Percentiles rank a stretch among this genome's conserved stretches.
phyloP scores from a whole-genome alignment of 129 eudicot species.

The Artemisia tridentata region DNA sequence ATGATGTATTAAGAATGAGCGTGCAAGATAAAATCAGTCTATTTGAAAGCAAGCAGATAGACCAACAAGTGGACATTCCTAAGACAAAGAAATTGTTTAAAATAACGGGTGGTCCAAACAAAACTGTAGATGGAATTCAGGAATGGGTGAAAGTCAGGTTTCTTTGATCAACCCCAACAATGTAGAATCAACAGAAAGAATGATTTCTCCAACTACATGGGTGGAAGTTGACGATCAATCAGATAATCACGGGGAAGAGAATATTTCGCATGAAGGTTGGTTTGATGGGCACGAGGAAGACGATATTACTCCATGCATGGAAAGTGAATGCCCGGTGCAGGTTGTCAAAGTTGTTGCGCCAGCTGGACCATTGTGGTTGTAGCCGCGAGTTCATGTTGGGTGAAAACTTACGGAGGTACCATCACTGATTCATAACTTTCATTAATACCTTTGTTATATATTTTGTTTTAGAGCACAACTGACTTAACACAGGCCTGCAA shows the following conservation, averaged over 20 bases:
- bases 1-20: slow-evolving; percentile 68
- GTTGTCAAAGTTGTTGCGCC: too few relatives aligned
- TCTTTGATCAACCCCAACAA: slow-evolving; percentile 20
- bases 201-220: slow-evolving; percentile 82
- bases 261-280: too few relatives aligned
- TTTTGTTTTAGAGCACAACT: too few relatives aligned
- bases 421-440: too few relatives aligned
- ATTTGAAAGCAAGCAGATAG: slow-evolving; percentile 91
- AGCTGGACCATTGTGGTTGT: too few relatives aligned
- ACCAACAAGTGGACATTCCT: slow-evolving; percentile 35
- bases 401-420: too few relatives aligned
- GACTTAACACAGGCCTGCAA: too few relatives aligned
- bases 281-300: too few relatives aligned
- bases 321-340: slow-evolving; percentile 6
- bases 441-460: too few relatives aligned
- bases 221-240: slow-evolving; percentile 61
- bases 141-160: slow-evolving; percentile 58
- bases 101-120: slow-evolving; percentile 47
- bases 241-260: slow-evolving; percentile 28
- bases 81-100: slow-evolving; percentile 43
- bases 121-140: slow-evolving; percentile 98
- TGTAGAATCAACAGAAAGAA: slow-evolving; percentile 66
- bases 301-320: slow-evolving; percentile 28
- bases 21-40: slow-evolving; percentile 29
- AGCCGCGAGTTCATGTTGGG: too few relatives aligned